Percentiles rank a stretch among this genome's conserved stretches.
Evolutionary conservation across 2,329 filamentous ascomycete genomes (phyloP).

Genomic region (Neonectria punicea): DNA sequence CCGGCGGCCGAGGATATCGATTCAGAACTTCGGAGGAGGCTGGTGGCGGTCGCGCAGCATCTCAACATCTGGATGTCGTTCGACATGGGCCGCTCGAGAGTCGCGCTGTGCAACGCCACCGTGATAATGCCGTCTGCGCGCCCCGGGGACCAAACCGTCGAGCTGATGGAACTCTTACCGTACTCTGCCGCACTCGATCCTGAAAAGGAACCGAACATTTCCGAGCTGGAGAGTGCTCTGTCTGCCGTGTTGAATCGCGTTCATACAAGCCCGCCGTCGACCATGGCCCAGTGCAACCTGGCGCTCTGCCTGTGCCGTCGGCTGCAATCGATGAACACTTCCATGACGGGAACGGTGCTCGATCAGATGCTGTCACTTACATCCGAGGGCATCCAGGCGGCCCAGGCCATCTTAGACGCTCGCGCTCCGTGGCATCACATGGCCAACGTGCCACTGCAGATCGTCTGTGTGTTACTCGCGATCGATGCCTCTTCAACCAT

Average conservation of each 20-base stretch:
- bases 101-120: conserved; percentile 58
- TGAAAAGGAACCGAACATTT: conserved; percentile 52
- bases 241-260: conserved; percentile 51
- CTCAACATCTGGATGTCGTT: conserved; percentile 70
- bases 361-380: conserved; percentile 60
- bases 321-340: conserved; percentile 60
- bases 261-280: conserved; percentile 54
- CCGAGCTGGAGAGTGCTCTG: conserved; percentile 57
- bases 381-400: conserved; percentile 57
- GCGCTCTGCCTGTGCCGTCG: conserved; percentile 66
- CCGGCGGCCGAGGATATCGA: conserved; percentile 42
- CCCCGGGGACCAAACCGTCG: conserved; percentile 55
- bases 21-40: conserved; percentile 53
- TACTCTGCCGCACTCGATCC: conserved; percentile 65
- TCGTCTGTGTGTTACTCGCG: conserved; percentile 64
- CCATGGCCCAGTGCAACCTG: conserved; percentile 64
- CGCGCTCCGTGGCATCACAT: conserved; percentile 67
- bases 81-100: conserved; percentile 65
- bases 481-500: conserved; percentile 64
- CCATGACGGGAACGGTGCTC: conserved; percentile 54
- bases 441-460: conserved; percentile 69
- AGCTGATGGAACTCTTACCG: conserved; percentile 63
- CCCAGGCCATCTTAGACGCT: conserved; percentile 56
- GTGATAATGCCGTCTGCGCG: conserved; percentile 52
- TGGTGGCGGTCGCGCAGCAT: conserved; percentile 64